Percentiles rank a stretch among this genome's conserved stretches.
Conservation (phyloP, 768 basidiomycete species). For the Cubamyces lactineus region DNA sequence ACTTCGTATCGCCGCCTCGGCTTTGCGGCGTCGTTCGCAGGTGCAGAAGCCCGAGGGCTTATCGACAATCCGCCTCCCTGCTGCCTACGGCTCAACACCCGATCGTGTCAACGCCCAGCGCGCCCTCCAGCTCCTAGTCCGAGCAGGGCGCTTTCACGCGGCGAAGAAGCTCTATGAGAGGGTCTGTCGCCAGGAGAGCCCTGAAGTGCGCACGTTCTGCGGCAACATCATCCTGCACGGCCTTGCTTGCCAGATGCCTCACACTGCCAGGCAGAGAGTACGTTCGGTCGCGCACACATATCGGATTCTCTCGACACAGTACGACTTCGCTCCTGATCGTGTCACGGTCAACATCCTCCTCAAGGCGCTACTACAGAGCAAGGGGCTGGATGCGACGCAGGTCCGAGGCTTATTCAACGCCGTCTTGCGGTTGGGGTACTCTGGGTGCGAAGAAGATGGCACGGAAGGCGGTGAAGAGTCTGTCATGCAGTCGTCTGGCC, state of each 20-base stretch:
- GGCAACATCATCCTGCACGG: slow-evolving; percentile 64
- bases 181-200: slow-evolving; percentile 13
- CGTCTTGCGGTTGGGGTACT: slow-evolving; percentile 62
- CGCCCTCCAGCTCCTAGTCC: slow-evolving; percentile 44
- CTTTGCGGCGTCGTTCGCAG: neutral
- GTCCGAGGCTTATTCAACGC: slow-evolving; percentile 67
- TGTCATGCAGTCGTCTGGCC: slow-evolving; percentile 31
- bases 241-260: slow-evolving; percentile 32
- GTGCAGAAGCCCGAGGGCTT: neutral
- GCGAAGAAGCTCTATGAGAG: slow-evolving; percentile 47
- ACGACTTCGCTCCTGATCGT: slow-evolving; percentile 63
- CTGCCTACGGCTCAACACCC: neutral
- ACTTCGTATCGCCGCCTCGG: neutral
- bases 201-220: slow-evolving; percentile 40
- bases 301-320: slow-evolving; percentile 44
- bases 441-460: slow-evolving; percentile 30
- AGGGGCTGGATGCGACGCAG: slow-evolving; percentile 43
- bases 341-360: slow-evolving; percentile 72
- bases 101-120: slow-evolving; percentile 32
- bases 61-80: neutral
- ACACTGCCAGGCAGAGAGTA: slow-evolving; percentile 50
- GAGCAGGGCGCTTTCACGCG: slow-evolving; percentile 45
- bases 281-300: slow-evolving; percentile 45
- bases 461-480: slow-evolving; percentile 37
- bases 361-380: slow-evolving; percentile 58